Conservation (phyloP, 441 rosid genomes). For the Populus hybrid region DNA sequence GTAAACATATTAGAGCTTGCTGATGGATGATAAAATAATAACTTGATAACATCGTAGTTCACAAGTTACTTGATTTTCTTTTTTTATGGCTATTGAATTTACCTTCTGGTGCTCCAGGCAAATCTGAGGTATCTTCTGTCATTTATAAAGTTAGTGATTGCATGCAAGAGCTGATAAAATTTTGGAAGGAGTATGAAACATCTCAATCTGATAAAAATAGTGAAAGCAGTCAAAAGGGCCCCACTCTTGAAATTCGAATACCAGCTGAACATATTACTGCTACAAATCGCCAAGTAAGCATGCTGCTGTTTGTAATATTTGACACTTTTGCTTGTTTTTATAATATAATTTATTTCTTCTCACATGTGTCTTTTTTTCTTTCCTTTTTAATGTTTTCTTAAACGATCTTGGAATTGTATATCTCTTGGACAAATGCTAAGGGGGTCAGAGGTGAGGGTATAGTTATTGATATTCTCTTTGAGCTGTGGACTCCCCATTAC, state of each 20-base stretch:
- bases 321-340: no score
- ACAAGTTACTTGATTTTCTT: constrained; percentile 8
- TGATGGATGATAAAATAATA: neutral
- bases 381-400: neutral
- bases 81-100: constrained; percentile 3
- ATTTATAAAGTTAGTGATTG: constrained; percentile 31
- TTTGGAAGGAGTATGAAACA: no score
- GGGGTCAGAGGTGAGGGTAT: neutral
- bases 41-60: constrained; percentile 1
- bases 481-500: no score
- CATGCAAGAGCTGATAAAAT: no score
- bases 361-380: neutral
- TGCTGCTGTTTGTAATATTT: no score
- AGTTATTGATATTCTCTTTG: no score
- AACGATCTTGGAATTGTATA: neutral
- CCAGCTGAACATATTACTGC: no score
- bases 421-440: neutral
- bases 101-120: constrained; percentile 59
- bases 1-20: neutral
- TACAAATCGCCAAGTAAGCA: no score
- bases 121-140: constrained; percentile 74
- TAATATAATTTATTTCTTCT: no score
- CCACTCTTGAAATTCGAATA: no score
- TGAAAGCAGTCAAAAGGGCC: no score
- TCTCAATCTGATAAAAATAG: no score